Evolutionary conservation across 805 yeast species (phyloP).

Genomic region (Hanseniaspora occidentalis): DNA sequence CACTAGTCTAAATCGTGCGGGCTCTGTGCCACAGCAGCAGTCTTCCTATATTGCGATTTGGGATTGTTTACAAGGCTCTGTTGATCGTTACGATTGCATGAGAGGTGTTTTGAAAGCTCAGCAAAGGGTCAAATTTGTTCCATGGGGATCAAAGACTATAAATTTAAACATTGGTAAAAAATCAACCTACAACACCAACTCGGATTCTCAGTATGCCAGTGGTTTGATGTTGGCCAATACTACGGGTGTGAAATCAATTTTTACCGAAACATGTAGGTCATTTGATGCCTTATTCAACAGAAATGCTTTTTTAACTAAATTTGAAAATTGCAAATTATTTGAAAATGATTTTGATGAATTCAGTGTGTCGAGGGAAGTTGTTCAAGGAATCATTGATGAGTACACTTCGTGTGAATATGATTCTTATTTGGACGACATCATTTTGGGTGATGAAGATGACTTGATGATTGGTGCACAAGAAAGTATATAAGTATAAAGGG

Average conservation of each 20-base stretch:
- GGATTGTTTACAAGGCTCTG: slow-evolving; percentile 51
- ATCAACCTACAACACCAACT: slow-evolving; percentile 38
- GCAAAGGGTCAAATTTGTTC: slow-evolving; percentile 61
- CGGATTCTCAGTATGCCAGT: slow-evolving; percentile 37
- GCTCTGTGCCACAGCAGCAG: slow-evolving; percentile 17
- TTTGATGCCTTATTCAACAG: slow-evolving; percentile 71
- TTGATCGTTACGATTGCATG: slow-evolving; percentile 59
- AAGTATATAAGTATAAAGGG: neutral
- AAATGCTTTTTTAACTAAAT: slow-evolving; percentile 75
- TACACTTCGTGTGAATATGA: slow-evolving; percentile 61
- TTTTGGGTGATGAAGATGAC: slow-evolving; percentile 26
- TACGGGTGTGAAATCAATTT: slow-evolving; percentile 56
- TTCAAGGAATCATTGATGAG: slow-evolving; percentile 63
- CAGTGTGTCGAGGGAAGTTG: slow-evolving; percentile 62
- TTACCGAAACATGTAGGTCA: slow-evolving; percentile 56
- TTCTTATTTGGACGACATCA: slow-evolving; percentile 26
- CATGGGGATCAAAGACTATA: slow-evolving; percentile 73
- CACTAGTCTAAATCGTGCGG: slow-evolving; percentile 21
- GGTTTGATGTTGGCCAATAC: slow-evolving; percentile 81
- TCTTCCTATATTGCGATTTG: slow-evolving; percentile 55
- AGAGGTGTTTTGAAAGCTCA: slow-evolving; percentile 54
- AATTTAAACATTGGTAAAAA: slow-evolving; percentile 67
- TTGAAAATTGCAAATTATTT: slow-evolving; percentile 33
- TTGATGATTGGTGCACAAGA: slow-evolving; percentile 11
- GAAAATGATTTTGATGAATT: slow-evolving; percentile 48